Evolutionary conservation across 441 rosid genomes (phyloP).

Genomic region (Mallotus japonicus): DNA sequence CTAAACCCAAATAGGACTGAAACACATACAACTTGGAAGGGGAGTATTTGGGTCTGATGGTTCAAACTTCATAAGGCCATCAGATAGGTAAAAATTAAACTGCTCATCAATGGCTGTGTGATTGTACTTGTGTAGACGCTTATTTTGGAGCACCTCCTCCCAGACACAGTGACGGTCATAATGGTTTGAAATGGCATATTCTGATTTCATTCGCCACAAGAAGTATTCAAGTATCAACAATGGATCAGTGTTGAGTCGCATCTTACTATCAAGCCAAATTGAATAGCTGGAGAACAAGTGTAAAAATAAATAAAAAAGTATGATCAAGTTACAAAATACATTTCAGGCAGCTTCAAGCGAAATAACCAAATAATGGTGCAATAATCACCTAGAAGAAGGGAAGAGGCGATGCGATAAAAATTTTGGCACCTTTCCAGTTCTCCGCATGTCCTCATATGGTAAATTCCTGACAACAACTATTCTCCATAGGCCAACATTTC

Average conservation of each 20-base stretch:
- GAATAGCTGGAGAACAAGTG: slow-evolving; percentile 61
- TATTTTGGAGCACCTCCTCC: slow-evolving; percentile 89
- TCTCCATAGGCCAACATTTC: slow-evolving; percentile 75
- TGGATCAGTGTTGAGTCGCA: slow-evolving; percentile 83
- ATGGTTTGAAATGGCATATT: slow-evolving; percentile 92
- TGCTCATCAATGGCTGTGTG: slow-evolving; percentile 76
- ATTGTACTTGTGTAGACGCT: slow-evolving; percentile 70
- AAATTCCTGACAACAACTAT: slow-evolving; percentile 67
- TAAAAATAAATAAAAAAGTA: background rate
- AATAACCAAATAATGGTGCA: slow-evolving; percentile 21
- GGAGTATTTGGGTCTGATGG: slow-evolving; percentile 52
- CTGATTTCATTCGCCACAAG: slow-evolving; percentile 76
- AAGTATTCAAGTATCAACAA: slow-evolving; percentile 75
- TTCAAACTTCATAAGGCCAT: slow-evolving; percentile 74
- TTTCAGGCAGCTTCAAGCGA: slow-evolving; percentile 7
- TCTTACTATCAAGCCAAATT: slow-evolving; percentile 89
- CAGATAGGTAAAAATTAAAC: slow-evolving; percentile 59
- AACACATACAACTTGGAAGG: slow-evolving; percentile 78
- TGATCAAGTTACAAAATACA: slow-evolving; percentile 1
- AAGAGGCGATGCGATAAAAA: slow-evolving; percentile 86
- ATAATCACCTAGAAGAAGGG: slow-evolving; percentile 78
- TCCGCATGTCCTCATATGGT: slow-evolving; percentile 73
- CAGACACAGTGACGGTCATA: slow-evolving; percentile 96
- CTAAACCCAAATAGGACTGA: background rate
- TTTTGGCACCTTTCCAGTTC: slow-evolving; percentile 82